Evolutionary conservation across 768 basidiomycete species (phyloP), one percentile per base, ranked within the genome.

Genomic region (Exidia glandulosa): DNA sequence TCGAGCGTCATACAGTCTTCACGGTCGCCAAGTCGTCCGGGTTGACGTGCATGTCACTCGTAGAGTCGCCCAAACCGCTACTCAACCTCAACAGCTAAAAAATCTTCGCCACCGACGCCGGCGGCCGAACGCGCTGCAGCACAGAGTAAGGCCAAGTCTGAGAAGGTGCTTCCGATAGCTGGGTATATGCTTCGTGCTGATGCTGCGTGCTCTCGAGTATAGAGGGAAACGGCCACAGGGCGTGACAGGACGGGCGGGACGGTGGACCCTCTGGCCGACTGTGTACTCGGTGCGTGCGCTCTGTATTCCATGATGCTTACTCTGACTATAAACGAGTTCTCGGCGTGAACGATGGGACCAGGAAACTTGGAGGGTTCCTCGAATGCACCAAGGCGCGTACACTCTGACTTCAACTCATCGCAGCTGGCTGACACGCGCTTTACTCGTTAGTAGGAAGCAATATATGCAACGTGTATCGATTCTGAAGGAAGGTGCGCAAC

Each of bases 181-280:
- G 76, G 76, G 55, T 71, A 72, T 61, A 76, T 69, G 48, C 66
- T 66, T 57, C 68, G 66, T 57, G 60, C 57, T 37, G 32, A n/a
- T n/a, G n/a, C n/a, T n/a, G n/a, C n/a, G n/a, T n/a, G n/a, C n/a
- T n/a, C n/a, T n/a, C n/a, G n/a, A n/a, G n/a, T n/a, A n/a, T n/a
- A n/a, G 60, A 32, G 7, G 29, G 36, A n/a, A 59, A 60, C 32
- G 25, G 59, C 25, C 52, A 69, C 68, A 16, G 25, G 67, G 72
- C 2, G 76, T 94, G 58, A 94, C 56, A 93, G 93, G 1, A 90
- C 94, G 71, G 93, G 93, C 31, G 94, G 96, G 3, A 99, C 96
- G 3, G 76, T 99, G 56, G 96, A 99, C 75, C 96, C 96, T 16
- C 78, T 98, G 36, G 96, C 96, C 4, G 92, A 96, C 71, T 95